phyloP scores from a whole-genome alignment of 768 basidiomycete genomes.

The Russula foetens region DNA sequence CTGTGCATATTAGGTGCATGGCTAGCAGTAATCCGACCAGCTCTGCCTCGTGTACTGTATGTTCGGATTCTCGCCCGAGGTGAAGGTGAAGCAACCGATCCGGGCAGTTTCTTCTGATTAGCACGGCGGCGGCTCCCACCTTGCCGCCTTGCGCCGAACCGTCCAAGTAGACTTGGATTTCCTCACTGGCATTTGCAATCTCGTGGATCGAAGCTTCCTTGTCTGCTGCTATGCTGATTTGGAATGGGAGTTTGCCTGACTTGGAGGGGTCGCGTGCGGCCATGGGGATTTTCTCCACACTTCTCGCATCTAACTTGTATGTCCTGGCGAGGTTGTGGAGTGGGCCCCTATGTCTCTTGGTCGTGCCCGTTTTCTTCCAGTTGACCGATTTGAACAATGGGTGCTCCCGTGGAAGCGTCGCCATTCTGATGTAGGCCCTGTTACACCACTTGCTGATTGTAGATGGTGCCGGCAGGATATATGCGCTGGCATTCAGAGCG shows the following conservation, averaged over 20 bases:
- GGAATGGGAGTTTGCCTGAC: background rate
- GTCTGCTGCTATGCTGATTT: background rate
- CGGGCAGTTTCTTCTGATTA: background rate
- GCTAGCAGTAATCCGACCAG: too few species aligned
- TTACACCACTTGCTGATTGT: background rate
- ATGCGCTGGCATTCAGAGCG: background rate
- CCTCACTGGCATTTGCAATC: background rate
- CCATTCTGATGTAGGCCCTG: background rate
- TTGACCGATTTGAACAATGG: background rate
- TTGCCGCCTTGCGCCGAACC: background rate
- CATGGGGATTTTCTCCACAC: too few species aligned
- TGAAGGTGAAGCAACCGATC: background rate
- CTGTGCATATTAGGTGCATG: too few species aligned
- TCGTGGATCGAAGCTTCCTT: background rate
- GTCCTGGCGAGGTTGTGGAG: too few species aligned
- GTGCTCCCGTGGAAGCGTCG: background rate
- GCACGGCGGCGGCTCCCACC: background rate
- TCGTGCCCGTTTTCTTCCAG: background rate
- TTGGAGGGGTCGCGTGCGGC: too few species aligned
- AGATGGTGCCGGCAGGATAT: background rate
- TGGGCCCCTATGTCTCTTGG: background rate
- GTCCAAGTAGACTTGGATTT: background rate
- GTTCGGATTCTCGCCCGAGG: background rate
- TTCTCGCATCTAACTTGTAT: too few species aligned
- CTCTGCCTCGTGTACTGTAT: slow-evolving; percentile 29